Evolutionary conservation across 2,329 filamentous ascomycete species (phyloP), one percentile per base, ranked within the genome.

Genomic region (Cryphonectria japonica): DNA sequence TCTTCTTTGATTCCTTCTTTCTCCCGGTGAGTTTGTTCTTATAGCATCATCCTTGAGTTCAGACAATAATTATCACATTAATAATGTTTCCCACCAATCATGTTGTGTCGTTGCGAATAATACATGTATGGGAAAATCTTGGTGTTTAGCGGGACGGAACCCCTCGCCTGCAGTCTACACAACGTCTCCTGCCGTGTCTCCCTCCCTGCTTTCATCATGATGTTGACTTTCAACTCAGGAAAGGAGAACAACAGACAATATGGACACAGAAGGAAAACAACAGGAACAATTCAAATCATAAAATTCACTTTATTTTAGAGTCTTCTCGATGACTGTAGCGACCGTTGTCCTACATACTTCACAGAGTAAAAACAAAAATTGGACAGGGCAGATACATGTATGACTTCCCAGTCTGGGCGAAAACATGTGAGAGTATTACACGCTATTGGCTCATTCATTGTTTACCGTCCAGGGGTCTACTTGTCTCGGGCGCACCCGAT

Each of bases 401-500:
- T 22, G 43, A 50, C 16, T 50, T 22, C 46, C 46, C 19, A 34
- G 54, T 13, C 54, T 32, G 26, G 26, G 54, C 34, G 26, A n/a
- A 14, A 13, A 57, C n/a, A 54, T 16, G 22, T 34, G 32, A n/a
- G 37, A 41, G 22, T 50, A 62, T 68, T 62, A 68, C 59, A 68
- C 66, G 66, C 66, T 14, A 68, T 68, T 63, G 67, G 67, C 46
- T 68, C 59, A 57, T 54, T 39, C 13, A 19, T 29, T 14, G 46
- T n/a, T 50, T 50, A n/a, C 46, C 46, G 22, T 22, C 5, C 60
- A 62, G 41, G 57, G 19, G n/a, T 32, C 57, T 50, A 39, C 46
- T 43, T n/a, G 26, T 32, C 19, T n/a, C n/a, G 61, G 34, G n/a
- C 13, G 19, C 22, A 46, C 37, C 61, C 61, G 61, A 46, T n/a